Evolutionary conservation across 2,329 filamentous ascomycete species (phyloP).

Genomic region (Colletotrichum camelliae): DNA sequence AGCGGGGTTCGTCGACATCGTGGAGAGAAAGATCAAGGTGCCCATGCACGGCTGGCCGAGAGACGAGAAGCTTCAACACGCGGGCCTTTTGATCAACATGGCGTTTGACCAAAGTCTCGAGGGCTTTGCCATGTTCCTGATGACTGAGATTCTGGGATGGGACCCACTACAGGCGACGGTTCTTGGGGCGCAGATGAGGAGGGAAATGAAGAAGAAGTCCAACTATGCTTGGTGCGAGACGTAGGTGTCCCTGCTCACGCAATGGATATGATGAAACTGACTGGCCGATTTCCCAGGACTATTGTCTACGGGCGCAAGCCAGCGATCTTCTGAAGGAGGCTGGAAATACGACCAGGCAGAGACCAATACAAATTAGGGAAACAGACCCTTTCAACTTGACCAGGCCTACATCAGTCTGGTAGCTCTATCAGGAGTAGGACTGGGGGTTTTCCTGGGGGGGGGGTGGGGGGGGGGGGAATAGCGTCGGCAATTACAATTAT

Average conservation of each 20-base stretch:
- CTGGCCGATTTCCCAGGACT: neutral
- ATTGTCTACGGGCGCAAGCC: neutral
- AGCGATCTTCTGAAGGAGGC: neutral
- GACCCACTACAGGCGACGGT: constrained; percentile 26
- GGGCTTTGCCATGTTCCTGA: constrained; percentile 31
- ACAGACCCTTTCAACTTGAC: fast-evolving
- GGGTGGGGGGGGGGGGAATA: neutral
- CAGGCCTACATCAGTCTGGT: neutral
- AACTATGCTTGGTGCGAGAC: constrained; percentile 11
- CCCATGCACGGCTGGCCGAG: constrained; percentile 25
- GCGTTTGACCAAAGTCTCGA: constrained; percentile 31
- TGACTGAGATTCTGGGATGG: constrained; percentile 33
- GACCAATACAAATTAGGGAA: neutral
- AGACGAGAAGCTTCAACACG: constrained; percentile 15
- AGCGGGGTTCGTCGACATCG: constrained; percentile 28
- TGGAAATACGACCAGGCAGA: fast-evolving
- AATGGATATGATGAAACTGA: fast-evolving
- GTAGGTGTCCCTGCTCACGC: neutral
- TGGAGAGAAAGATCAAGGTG: constrained; percentile 22
- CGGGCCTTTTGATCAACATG: constrained; percentile 24
- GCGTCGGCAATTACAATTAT: neutral
- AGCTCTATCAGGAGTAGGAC: neutral
- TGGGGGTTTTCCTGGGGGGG: fast-evolving
- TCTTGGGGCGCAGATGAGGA: constrained; percentile 29
- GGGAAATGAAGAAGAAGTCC: constrained; percentile 1